Evolutionary conservation across 768 basidiomycete species (phyloP), one percentile per base, ranked within the genome.

Genomic region (Agaricus blazei): DNA sequence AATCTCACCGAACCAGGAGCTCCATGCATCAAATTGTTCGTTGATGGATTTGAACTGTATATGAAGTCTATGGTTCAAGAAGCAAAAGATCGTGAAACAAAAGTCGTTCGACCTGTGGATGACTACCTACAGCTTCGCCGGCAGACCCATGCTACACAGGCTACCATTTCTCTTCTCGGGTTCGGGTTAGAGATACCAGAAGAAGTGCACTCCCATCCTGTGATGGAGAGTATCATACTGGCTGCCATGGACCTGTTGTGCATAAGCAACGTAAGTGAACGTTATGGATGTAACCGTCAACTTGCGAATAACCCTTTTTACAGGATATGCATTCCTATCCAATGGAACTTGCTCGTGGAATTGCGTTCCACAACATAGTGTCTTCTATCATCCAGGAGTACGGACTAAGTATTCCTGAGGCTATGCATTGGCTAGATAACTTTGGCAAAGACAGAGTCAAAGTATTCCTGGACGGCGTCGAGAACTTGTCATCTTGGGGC

Each of bases 321-420:
- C 37, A 65, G 65, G 65, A 65, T 38, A 57, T 65, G 36, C 52
- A 57, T 43, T 65, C 65, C 2, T 65, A 65, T 43, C 40, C 56
- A 8, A 57, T 59, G 8, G 63, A 63, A 38, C 55, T 60, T 26
- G 57, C 62, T 9, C 45, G 56, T 2, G 63, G 63, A 9, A 59
- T 62, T 42, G 61, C 46, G 3, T 46, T 52, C 34, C 57, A 64
- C 52, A 66, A 66, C 47, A 62, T 64, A 42, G 49, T 66, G 7
- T 60, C 63, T 14, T 58, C 59, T 9, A 60, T 59, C 31, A 62
- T 63, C 58, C 45, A 54, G 3, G 57, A 64, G 43, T 51, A 62
- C 40, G 28, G 57, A n/a, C 28, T 58, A n/a, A 59, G 52, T 26
- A 57, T 62, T 12, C 34, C 53, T 5, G 59, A 27, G 14, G 62